A percentile compares a stretch with the other conserved stretches of the same genome.
Evolutionary conservation across 805 yeast genomes (phyloP).

Genomic region (Monosporozyma yasuniensis): DNA sequence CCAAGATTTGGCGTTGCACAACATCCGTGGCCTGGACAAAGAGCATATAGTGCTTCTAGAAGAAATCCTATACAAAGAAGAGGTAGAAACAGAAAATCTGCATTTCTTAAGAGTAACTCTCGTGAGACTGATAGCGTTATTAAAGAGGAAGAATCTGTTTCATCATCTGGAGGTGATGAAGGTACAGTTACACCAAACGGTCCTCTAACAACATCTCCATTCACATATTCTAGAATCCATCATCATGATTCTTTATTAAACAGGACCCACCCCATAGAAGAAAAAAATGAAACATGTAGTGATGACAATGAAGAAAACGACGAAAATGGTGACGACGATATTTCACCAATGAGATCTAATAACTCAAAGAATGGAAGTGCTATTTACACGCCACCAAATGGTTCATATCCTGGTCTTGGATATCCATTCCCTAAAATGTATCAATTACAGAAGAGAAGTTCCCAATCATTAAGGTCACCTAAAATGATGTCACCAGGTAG

Average conservation of each 20-base stretch:
- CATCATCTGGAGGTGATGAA: conserved; percentile 8
- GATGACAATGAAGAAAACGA: neutral
- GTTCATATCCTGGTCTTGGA: neutral
- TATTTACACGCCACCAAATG: neutral
- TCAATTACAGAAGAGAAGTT: neutral
- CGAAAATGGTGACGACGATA: neutral
- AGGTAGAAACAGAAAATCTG: conserved; percentile 20
- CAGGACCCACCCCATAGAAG: neutral
- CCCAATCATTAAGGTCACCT: neutral
- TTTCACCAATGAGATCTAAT: neutral
- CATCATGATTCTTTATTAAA: neutral
- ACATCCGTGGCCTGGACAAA: conserved; percentile 8
- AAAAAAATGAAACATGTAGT: neutral
- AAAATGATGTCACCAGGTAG: conserved; percentile 7
- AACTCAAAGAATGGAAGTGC: neutral
- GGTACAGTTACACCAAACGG: neutral
- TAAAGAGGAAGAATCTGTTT: conserved; percentile 26
- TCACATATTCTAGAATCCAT: neutral
- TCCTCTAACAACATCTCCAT: neutral
- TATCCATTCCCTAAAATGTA: neutral
- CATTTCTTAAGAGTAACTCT: conserved; percentile 12
- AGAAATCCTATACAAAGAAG: conserved; percentile 9
- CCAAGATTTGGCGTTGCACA: conserved; percentile 19
- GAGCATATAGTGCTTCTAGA: conserved; percentile 10
- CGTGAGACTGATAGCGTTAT: conserved; percentile 23